Base-by-base conservation (phyloP, 2,329 filamentous ascomycete genomes). In the Elsinoe perseae region DNA sequence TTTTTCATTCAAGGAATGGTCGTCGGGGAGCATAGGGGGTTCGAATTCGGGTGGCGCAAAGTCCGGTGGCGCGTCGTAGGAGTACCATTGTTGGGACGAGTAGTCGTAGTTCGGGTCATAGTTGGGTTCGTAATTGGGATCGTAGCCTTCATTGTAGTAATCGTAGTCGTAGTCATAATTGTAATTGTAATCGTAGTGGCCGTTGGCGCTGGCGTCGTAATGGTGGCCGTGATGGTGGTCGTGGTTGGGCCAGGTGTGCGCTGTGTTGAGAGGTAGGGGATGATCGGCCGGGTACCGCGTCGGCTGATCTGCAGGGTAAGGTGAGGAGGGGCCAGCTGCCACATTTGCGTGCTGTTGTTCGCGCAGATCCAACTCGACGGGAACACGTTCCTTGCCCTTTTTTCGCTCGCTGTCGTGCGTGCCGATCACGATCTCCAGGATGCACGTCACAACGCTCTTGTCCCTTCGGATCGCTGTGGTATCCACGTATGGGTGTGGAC, bases 381-480 rank as follows among this genome's bases (percentile, higher is more conserved):
- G 16, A 6, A 36, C 59, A 20, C 36, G 46, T 20, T 28, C 52
- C 63, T 77, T 77, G 57, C 75, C 76, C 57, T 77, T 77, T 57
- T 73, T 67, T 61, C 80, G 71, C 58, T 80, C 80, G 63, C 84
- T 92, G 69, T 98, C 91, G 32, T 80, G 80, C 0, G 90, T 95
- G 1, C 93, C 93, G 18, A 97, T 84, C 1, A 95, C 77, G 12
- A 95, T 81, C 68, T 96, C 90, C 64, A 96, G 92, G 0, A 86
- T 79, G 56, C 90, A 87, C 0, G 85, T 86, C 20, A 96, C 85
- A n/a, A 97, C 89, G 7, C 89, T 89, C 67, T 95, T 96, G 67
- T 95, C 89, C 38, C 91, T 83, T 50, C 89, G 80, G 23, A 97
- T 82, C 46, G 85, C 82, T 61, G 93, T 86, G 0, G 93, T 98